Evolutionary conservation across 2,329 filamentous ascomycete genomes (phyloP), one percentile per base, ranked within the genome.

Genomic region (Truncatella angustata): DNA sequence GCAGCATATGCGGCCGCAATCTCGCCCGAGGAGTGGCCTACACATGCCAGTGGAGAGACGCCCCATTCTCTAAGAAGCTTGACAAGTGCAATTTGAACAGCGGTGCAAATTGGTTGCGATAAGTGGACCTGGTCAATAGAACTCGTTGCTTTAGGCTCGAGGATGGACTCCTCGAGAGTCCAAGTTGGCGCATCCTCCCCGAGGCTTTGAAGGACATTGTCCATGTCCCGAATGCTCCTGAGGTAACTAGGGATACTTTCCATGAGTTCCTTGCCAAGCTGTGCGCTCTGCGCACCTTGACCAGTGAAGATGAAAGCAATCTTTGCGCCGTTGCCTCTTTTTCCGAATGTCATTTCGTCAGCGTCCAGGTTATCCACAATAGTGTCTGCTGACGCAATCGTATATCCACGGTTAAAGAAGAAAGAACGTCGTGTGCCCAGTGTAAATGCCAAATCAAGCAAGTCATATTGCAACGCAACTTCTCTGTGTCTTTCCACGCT

Each of bases 221-320:
- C 21, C 16, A 16, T 18, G 5, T 35, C 7, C 30, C 9, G 40
- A 16, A 43, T 36, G 39, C 39, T n/a, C 10, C 34, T 35, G 16
- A 14, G 44, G 30, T 30, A 47, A n/a, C 26, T 34, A 10, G 26
- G 12, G 20, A 18, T 10, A 7, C 20, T 14, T 54, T 43, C 28
- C 51, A 59, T 49, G 45, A 23, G 43, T 28, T 26, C 52, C 24
- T 21, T 54, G 49, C 55, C 57, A 53, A 16, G 26, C 14, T 37
- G 49, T 46, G 21, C 53, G 46, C n/a, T 55, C 24, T 21, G 37
- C 23, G 26, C 47, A 45, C n/a, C 51, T 45, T 30, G 55, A 20
- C 49, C 49, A 10, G 49, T 50, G 49, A 50, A 50, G 36, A 50
- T 24, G 16, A 50, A 50, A 14, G 32, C 32, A 32, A 30, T 18